Evolutionary conservation across 768 basidiomycete genomes (phyloP).

Genomic region (Boletus eberwhitei): DNA sequence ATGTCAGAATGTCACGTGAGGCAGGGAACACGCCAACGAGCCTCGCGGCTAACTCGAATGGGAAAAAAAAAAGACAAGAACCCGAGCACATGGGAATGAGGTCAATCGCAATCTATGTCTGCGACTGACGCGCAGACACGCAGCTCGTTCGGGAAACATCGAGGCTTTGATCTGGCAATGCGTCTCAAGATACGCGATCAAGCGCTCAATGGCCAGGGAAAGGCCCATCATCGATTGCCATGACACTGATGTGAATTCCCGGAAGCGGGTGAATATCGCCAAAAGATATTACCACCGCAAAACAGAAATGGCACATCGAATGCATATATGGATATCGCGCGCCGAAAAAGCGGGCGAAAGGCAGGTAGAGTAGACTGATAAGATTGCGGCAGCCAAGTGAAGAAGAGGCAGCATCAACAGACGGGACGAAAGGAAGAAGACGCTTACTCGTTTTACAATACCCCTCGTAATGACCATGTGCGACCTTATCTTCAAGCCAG

Average conservation of each 20-base stretch:
- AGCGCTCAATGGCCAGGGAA: neutral
- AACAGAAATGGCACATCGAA: constrained; percentile 5
- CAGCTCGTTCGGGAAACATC: neutral
- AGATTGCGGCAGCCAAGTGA: neutral
- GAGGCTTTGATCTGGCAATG: neutral
- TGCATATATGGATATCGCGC: constrained; percentile 12
- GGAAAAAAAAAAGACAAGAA: neutral
- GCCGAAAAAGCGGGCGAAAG: constrained; percentile 2
- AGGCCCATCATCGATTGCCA: neutral
- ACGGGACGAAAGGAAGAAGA: neutral
- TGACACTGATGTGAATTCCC: neutral
- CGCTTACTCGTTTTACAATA: constrained; percentile 95
- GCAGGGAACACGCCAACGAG: neutral
- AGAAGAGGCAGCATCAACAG: neutral
- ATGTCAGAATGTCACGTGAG: constrained; percentile 7
- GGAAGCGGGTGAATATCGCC: neutral
- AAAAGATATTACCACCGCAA: neutral
- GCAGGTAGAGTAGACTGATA: constrained; percentile 1
- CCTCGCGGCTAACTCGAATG: neutral
- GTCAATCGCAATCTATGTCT: neutral
- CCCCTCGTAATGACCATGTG: constrained; percentile 93
- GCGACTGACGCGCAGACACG: neutral
- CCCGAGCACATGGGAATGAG: neutral
- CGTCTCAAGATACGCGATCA: constrained; percentile 5
- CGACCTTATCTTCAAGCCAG: constrained; percentile 86